These are phyloP conservation scores for Smallanthus sonchifolius DNA, from an alignment of 129 eudicot species.

Conservation along the genomic window DNA sequence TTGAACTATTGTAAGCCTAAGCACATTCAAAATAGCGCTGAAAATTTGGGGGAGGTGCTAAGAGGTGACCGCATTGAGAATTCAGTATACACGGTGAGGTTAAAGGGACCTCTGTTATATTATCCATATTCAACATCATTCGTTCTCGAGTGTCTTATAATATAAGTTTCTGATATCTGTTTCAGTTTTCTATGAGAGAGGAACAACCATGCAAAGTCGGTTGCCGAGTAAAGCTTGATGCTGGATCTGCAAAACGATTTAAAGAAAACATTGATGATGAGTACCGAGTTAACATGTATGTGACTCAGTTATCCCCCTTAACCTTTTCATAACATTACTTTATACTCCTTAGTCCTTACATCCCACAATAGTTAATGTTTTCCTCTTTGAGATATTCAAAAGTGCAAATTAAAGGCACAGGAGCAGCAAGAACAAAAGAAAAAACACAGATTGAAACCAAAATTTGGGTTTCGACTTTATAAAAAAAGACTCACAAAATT, in stretches of 20 bases:
- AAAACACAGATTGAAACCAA: too few relatives aligned
- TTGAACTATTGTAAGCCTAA: conserved; percentile 82
- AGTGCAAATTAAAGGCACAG: too few relatives aligned
- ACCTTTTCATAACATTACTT: not conserved
- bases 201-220: conserved; percentile 81
- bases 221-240: conserved; percentile 60
- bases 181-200: conserved; percentile 81
- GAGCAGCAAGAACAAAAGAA: too few relatives aligned
- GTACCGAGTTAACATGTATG: conserved; percentile 89
- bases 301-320: not conserved
- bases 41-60: conserved; percentile 94
- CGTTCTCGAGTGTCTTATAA: not conserved
- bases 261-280: conserved; percentile 95
- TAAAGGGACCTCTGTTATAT: conserved; percentile 3
- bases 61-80: conserved; percentile 98
- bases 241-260: conserved; percentile 73
- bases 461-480: too few relatives aligned
- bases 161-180: conserved; percentile 10
- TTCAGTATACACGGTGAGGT: conserved; percentile 78
- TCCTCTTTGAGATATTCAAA: not conserved
- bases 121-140: not conserved
- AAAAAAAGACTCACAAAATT: too few relatives aligned
- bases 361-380: not conserved
- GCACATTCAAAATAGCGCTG: conserved; percentile 67
- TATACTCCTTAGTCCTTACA: not conserved